phyloP scores from a whole-genome alignment of 495 filamentous ascomycete genomes.

The Parachaetomium inaequale region DNA sequence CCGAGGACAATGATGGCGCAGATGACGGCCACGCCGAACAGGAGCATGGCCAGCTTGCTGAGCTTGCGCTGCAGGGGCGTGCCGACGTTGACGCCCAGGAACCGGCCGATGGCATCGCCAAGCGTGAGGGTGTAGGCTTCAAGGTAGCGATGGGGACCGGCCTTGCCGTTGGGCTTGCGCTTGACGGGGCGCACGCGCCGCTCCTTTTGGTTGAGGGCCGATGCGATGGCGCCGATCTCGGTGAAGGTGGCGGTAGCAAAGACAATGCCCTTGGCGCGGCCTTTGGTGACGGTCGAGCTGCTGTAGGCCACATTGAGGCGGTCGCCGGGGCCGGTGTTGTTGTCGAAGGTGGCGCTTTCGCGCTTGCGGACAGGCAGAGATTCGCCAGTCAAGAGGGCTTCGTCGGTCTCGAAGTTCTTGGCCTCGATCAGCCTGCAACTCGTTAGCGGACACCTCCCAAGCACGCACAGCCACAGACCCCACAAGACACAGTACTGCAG shows the following conservation, averaged over 20 bases:
- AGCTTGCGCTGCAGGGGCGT: constrained; percentile 78
- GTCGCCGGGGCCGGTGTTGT: constrained; percentile 56
- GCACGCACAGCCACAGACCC: not conserved
- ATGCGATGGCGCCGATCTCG: constrained; percentile 78
- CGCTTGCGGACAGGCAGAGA: constrained; percentile 50
- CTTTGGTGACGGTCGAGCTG: constrained; percentile 64
- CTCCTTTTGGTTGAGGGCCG: constrained; percentile 55
- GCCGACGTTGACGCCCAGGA: constrained; percentile 68
- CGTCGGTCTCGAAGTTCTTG: constrained; percentile 61
- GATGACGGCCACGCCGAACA: constrained; percentile 70
- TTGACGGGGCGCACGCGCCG: constrained; percentile 55
- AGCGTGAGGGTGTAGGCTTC: constrained; percentile 65
- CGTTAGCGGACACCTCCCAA: not conserved
- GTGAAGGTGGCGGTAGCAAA: constrained; percentile 71
- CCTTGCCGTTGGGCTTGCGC: constrained; percentile 56
- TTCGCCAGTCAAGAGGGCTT: constrained; percentile 61
- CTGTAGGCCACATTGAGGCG: constrained; percentile 66
- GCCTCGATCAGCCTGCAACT: constrained; percentile 59
- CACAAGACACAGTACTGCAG: not conserved
- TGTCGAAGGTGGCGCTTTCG: constrained; percentile 30
- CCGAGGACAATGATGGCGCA: constrained; percentile 77
- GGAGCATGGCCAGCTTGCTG: constrained; percentile 67
- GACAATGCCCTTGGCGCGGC: constrained; percentile 63
- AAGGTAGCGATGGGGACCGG: constrained; percentile 62
- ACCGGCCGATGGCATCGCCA: constrained; percentile 62